A percentile compares a stretch with the other conserved stretches of the same genome.
These are phyloP conservation scores for Lyophyllum semitale DNA, from an alignment of 768 basidiomycete species.

Conservation along the genomic window DNA sequence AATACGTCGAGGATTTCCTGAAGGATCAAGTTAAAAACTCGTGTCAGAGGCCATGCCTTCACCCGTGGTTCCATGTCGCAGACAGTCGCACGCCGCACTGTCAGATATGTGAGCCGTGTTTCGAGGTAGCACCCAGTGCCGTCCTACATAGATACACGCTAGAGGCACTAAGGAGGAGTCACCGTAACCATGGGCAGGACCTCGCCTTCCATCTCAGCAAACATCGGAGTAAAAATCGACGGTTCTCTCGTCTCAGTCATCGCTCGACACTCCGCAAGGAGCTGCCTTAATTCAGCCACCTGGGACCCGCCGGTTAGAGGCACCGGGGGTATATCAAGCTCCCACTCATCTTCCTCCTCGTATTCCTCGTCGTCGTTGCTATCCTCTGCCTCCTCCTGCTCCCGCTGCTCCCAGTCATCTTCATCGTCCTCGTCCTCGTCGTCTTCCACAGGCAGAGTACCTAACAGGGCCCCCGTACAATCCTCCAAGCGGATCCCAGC, in stretches of 20 bases:
- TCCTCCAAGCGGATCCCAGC: conserved; percentile 69
- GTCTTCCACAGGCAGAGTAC: conserved; percentile 45
- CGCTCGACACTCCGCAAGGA: conserved; percentile 58
- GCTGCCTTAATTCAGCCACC: conserved; percentile 49
- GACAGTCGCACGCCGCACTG: too few relatives aligned
- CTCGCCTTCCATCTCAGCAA: conserved; percentile 6
- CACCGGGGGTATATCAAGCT: conserved; percentile 27
- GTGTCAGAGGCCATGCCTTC: neutral
- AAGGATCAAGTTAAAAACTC: neutral
- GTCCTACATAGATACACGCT: neutral
- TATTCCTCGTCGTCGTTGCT: conserved; percentile 33
- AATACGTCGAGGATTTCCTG: neutral
- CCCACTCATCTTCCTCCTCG: conserved; percentile 21
- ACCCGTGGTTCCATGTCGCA: too few relatives aligned
- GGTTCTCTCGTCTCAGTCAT: conserved; percentile 50
- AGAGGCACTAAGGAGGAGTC: neutral
- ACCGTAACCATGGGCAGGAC: neutral
- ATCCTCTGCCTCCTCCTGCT: conserved; percentile 30
- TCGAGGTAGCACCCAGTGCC: too few relatives aligned
- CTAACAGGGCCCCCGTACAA: conserved; percentile 69
- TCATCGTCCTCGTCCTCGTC: conserved; percentile 22
- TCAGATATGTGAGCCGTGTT: too few relatives aligned
- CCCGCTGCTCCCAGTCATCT: too few relatives aligned
- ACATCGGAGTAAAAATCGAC: conserved; percentile 29
- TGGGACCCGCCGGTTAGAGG: conserved; percentile 26